These are phyloP conservation scores for Coffea humblotiana DNA, from an alignment of 305 asterid genomes.

Conservation along the genomic window DNA sequence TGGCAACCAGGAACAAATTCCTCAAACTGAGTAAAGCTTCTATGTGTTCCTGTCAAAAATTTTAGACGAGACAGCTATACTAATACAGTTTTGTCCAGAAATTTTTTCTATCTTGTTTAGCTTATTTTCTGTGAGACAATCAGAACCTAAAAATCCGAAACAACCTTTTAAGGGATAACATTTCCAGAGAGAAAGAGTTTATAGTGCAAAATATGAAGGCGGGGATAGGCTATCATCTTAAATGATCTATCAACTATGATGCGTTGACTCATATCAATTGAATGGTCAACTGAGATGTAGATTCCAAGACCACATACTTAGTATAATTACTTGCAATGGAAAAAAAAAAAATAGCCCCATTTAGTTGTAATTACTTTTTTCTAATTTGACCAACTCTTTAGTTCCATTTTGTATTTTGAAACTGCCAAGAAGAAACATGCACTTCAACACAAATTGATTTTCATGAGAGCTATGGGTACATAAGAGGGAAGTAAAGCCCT, in stretches of 20 bases:
- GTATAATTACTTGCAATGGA: not conserved
- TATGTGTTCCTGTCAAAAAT: not conserved
- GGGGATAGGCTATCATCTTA: not conserved
- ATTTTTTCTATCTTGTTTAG: too few species aligned
- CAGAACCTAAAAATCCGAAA: not conserved
- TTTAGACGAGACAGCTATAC: not conserved
- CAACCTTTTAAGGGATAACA: not conserved
- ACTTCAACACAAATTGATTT: not conserved
- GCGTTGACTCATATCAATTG: not conserved
- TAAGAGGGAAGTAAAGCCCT: not conserved
- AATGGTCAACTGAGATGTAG: not conserved
- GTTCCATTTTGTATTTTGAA: not conserved
- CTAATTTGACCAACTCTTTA: not conserved
- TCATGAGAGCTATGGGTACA: not conserved
- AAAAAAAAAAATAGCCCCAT: not conserved
- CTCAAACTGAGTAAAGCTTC: not conserved
- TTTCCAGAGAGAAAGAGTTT: slow-evolving; percentile 12
- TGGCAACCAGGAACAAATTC: not conserved
- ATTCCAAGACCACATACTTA: not conserved
- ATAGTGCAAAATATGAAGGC: not conserved
- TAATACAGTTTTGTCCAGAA: not conserved
- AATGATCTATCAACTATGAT: too few species aligned
- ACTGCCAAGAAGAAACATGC: not conserved
- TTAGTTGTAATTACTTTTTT: not conserved
- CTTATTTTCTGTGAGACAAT: not conserved